Evolutionary conservation across 345 rosid species (phyloP).

Genomic region (Cochlearia excelsa): DNA sequence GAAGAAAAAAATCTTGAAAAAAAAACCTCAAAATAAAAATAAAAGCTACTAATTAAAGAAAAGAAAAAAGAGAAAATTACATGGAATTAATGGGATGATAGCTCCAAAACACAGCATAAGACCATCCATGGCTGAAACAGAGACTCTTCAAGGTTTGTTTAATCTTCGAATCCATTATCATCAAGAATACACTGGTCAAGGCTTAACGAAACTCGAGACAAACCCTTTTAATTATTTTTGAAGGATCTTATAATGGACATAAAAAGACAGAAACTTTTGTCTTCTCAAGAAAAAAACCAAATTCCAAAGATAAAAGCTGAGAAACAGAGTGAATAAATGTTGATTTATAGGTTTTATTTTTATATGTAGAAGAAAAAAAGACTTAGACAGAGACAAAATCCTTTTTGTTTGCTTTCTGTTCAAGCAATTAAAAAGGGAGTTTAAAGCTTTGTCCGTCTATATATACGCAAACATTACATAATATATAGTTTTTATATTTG

Average conservation of each 20-base stretch:
- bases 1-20: neutral
- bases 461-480: slow-evolving; percentile 8
- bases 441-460: slow-evolving; percentile 27
- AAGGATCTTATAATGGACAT: slow-evolving; percentile 7
- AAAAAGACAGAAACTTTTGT: slow-evolving; percentile 27
- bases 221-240: neutral
- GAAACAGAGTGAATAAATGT: slow-evolving; percentile 19
- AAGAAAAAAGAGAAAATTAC: slow-evolving; percentile 38
- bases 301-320: slow-evolving; percentile 33
- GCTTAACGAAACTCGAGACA: slow-evolving; percentile 22
- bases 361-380: slow-evolving; percentile 4
- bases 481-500: slow-evolving; percentile 1
- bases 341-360: slow-evolving; percentile 2
- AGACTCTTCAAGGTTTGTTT: slow-evolving; percentile 59
- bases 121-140: slow-evolving; percentile 82
- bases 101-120: slow-evolving; percentile 78
- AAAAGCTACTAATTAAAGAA: neutral
- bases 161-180: slow-evolving; percentile 42
- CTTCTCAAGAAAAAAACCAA: slow-evolving; percentile 33
- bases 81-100: slow-evolving; percentile 64
- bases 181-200: slow-evolving; percentile 15
- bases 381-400: slow-evolving; percentile 5
- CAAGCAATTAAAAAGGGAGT: slow-evolving; percentile 32
- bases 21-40: neutral
- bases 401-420: slow-evolving; percentile 28